phyloP scores from a whole-genome alignment of 148 eudicot species.

The Mesembryanthemum crystallinum region DNA sequence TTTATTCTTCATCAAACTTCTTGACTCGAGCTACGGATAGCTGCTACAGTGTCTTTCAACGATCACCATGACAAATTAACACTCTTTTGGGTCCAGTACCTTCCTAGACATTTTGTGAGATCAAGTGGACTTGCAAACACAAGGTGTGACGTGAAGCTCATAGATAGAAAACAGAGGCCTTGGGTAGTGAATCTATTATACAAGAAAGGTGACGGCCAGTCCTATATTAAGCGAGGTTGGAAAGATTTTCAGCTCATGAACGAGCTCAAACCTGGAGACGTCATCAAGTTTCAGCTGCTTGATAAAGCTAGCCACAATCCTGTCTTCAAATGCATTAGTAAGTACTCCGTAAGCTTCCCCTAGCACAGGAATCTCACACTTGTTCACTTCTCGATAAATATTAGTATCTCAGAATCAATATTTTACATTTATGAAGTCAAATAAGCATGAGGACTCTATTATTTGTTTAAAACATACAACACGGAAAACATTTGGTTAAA shows the following conservation, averaged over 20 bases:
- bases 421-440: no score
- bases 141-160: constrained; percentile 8
- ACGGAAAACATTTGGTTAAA: no score
- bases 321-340: constrained; percentile 20
- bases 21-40: no score
- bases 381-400: no score
- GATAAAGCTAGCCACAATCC: constrained; percentile 7
- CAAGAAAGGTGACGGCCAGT: constrained; percentile 10
- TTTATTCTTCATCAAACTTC: no score
- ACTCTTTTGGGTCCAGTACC: constrained; percentile 6
- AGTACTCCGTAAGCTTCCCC: background rate
- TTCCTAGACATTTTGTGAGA: constrained; percentile 12
- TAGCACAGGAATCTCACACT: no score
- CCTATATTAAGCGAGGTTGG: constrained; percentile 15
- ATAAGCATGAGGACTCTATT: no score
- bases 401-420: no score
- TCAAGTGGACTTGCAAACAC: background rate
- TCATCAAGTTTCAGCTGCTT: constrained; percentile 9
- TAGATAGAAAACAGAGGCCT: constrained; percentile 11
- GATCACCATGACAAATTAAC: background rate
- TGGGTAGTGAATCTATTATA: constrained; percentile 6
- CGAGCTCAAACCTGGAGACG: constrained; percentile 1
- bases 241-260: constrained; percentile 9
- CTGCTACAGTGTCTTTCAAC: no score
- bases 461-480: no score